Evolutionary conservation across 176 grass and related monocot species (phyloP).

Genomic region (Zea mays): DNA sequence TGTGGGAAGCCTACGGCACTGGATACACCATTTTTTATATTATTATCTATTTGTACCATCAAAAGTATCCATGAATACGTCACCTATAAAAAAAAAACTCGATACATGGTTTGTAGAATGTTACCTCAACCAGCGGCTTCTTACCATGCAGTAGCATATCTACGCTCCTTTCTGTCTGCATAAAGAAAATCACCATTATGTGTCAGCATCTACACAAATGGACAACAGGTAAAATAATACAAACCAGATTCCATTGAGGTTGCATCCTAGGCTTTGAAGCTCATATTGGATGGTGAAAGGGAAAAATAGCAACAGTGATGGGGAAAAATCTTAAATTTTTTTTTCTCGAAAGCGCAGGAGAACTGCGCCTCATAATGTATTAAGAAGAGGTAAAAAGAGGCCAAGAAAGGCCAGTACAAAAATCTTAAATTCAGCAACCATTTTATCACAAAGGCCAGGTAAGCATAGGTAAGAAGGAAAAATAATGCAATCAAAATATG

Average conservation of each 20-base stretch:
- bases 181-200: slow-evolving; percentile 20
- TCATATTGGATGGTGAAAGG: slow-evolving; percentile 10
- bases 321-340: too few relatives aligned
- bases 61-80: slow-evolving; percentile 5
- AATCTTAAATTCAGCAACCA: neutral
- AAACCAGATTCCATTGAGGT: slow-evolving; percentile 15
- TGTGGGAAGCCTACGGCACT: too few relatives aligned
- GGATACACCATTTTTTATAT: too few relatives aligned
- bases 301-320: slow-evolving; percentile 15
- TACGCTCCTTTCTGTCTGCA: slow-evolving; percentile 93
- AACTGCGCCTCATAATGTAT: too few relatives aligned
- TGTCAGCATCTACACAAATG: slow-evolving; percentile 2
- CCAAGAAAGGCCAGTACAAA: too few relatives aligned
- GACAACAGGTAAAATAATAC: slow-evolving; percentile 16
- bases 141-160: slow-evolving; percentile 89
- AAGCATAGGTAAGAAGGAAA: neutral
- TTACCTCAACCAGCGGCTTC: slow-evolving; percentile 89
- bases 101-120: neutral
- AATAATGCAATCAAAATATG: neutral
- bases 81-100: slow-evolving; percentile 1
- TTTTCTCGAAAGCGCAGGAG: too few relatives aligned
- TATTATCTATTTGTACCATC: neutral
- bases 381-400: too few relatives aligned
- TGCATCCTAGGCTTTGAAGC: slow-evolving; percentile 13
- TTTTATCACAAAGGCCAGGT: neutral